Evolutionary conservation across 1,139 yeast genomes (phyloP), one percentile per base, ranked within the genome.

Genomic region (Yamadazyma siamensis): DNA sequence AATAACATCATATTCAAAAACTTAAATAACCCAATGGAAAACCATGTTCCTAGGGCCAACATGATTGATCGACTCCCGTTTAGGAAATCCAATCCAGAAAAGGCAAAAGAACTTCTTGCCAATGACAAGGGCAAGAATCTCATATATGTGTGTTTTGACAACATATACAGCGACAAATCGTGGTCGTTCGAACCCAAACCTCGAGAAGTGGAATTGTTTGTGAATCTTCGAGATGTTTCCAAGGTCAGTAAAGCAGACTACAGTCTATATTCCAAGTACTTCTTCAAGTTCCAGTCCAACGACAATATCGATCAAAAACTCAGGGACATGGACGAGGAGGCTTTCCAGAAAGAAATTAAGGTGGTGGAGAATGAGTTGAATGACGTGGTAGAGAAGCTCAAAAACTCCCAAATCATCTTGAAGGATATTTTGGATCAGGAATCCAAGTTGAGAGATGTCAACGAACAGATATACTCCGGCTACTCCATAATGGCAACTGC

Each of bases 121-220:
- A 44, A 50, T 23, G 46, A 47, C 30, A 40, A 46, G 19, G 65
- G 60, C 6, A 52, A 52, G 30, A 58, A 64, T 4, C 44, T 52
- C 23, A 53, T 67, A 13, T 55, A 63, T 38, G 50, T 68, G 16
- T 68, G 75, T 42, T 66, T 67, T 43, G 72, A 68, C 45, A 68
- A 68, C 40, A 35, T 66, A 21, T 67, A 59, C 45, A 47, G 47
- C 29, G 75, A 68, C 42, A 59, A 59, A 40, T 61, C 69, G 10
- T 68, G 73, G 73, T 56, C 70, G 14, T 68, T 65, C 42, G 44
- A 49, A 13, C 66, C 71, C 5, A 36, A 40, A 21, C 26, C 44
- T 3, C 50, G 53, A 25, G 71, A 68, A 27, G 49, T 68, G 13
- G 60, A 60, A 35, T 31, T 67, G 22, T 44, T 35, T 10, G 69